phyloP scores from a whole-genome alignment of 768 basidiomycete genomes.

The Lyophyllum atratum region DNA sequence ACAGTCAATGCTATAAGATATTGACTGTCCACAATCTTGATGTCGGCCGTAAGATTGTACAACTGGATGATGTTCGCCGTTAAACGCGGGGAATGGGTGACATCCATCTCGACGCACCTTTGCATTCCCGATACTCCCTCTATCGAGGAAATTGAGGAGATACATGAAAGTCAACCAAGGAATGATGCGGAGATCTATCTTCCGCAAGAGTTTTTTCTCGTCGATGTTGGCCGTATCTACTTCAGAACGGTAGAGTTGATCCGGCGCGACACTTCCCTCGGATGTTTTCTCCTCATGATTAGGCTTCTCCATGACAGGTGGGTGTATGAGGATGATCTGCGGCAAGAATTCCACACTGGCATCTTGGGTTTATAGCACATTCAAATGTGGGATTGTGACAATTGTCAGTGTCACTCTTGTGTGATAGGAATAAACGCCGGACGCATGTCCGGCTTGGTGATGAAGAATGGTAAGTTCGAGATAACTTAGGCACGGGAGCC shows the following conservation, averaged over 20 bases:
- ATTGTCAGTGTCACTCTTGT: constrained; percentile 22
- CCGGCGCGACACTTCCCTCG: constrained; percentile 18
- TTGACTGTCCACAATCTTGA: constrained; percentile 62
- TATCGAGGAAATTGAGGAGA: constrained; percentile 69
- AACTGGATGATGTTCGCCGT: constrained; percentile 40
- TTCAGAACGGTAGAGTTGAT: constrained; percentile 46
- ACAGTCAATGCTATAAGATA: constrained; percentile 70
- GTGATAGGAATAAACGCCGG: constrained; percentile 16
- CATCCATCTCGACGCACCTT: constrained; percentile 42
- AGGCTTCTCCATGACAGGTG: constrained; percentile 18
- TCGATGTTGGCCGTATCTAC: constrained; percentile 55
- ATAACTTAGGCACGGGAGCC: constrained; percentile 8
- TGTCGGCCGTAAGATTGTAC: constrained; percentile 56
- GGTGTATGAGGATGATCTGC: constrained; percentile 10
- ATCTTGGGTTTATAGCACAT: constrained; percentile 18
- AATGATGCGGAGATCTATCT: constrained; percentile 66
- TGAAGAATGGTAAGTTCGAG: constrained; percentile 1
- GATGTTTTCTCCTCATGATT: constrained; percentile 9
- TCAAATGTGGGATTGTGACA: constrained; percentile 15
- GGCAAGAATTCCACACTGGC: constrained; percentile 8
- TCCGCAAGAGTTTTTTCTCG: constrained; percentile 56
- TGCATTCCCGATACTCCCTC: constrained; percentile 74
- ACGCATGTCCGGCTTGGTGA: constrained; percentile 10
- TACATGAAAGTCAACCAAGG: constrained; percentile 80
- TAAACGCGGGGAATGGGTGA: neutral